Conservation (phyloP, 495 filamentous ascomycete species). For the Penicillium paxilli region DNA sequence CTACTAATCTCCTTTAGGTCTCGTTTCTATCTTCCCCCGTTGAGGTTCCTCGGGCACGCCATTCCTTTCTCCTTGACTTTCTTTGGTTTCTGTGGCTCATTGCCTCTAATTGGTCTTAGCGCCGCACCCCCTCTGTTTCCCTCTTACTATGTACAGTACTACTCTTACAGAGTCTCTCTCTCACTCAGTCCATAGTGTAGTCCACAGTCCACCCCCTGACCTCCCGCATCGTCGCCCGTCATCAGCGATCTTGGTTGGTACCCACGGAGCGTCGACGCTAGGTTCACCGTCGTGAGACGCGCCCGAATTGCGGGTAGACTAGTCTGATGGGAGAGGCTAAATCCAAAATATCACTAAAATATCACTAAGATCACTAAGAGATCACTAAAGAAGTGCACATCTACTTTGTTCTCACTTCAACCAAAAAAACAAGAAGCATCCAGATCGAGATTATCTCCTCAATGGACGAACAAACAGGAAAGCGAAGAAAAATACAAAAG, state of each 20-base stretch:
- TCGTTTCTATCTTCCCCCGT: constrained; percentile 19
- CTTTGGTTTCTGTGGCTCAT: too few relatives aligned
- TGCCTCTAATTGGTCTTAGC: background rate
- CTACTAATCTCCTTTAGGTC: constrained; percentile 18
- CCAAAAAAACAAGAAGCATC: too few relatives aligned
- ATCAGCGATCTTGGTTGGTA: constrained; percentile 36
- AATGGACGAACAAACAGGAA: background rate
- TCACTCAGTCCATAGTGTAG: too few relatives aligned
- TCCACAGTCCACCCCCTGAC: constrained; percentile 11
- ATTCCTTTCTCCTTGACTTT: constrained; percentile 29
- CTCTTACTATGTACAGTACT: constrained; percentile 15
- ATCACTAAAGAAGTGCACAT: constrained; percentile 1
- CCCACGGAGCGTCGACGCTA: constrained; percentile 41
- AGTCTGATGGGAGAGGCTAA: constrained; percentile 39
- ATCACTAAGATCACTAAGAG: constrained; percentile 17
- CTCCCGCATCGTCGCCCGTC: constrained; percentile 22
- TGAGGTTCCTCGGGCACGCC: constrained; percentile 44
- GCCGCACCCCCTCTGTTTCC: constrained; percentile 2
- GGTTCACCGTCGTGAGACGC: constrained; percentile 33
- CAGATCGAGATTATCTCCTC: background rate
- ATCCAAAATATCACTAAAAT: too few relatives aligned
- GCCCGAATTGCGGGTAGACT: constrained; percentile 47
- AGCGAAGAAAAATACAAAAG: background rate
- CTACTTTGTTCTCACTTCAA: constrained; percentile 8
- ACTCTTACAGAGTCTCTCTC: too few relatives aligned